phyloP scores from a whole-genome alignment of 495 filamentous ascomycete species.

The Tuber magnatum region DNA sequence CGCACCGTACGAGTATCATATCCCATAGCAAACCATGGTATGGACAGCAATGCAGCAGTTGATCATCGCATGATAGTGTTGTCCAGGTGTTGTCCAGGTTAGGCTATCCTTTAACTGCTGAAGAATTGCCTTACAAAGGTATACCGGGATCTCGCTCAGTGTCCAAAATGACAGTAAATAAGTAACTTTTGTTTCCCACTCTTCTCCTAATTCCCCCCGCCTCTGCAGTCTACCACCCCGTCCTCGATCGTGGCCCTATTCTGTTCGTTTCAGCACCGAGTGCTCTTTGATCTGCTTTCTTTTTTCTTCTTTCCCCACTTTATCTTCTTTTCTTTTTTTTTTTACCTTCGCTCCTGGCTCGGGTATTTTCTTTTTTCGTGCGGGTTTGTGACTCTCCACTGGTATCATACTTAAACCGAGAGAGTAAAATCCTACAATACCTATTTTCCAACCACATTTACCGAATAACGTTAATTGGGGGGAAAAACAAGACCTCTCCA shows the following conservation, averaged over 20 bases:
- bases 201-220: background rate
- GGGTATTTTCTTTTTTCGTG: background rate
- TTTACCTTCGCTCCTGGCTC: background rate
- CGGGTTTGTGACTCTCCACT: too few species aligned
- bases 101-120: background rate
- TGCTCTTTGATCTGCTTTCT: background rate
- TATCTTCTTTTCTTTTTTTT: background rate
- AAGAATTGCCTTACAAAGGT: background rate
- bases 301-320: background rate
- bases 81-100: background rate
- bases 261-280: background rate
- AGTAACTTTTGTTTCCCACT: slow-evolving; percentile 1
- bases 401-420: background rate
- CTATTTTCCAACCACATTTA: slow-evolving; percentile 1
- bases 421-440: background rate
- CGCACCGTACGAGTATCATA: background rate
- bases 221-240: background rate
- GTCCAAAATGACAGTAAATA: background rate
- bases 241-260: background rate
- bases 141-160: background rate
- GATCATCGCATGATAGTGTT: background rate
- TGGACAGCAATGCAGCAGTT: background rate
- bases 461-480: too few species aligned
- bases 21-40: background rate
- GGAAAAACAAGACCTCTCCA: background rate